Evolutionary conservation across 495 filamentous ascomycete genomes (phyloP).

Genomic region (Pyrenula aspistea): DNA sequence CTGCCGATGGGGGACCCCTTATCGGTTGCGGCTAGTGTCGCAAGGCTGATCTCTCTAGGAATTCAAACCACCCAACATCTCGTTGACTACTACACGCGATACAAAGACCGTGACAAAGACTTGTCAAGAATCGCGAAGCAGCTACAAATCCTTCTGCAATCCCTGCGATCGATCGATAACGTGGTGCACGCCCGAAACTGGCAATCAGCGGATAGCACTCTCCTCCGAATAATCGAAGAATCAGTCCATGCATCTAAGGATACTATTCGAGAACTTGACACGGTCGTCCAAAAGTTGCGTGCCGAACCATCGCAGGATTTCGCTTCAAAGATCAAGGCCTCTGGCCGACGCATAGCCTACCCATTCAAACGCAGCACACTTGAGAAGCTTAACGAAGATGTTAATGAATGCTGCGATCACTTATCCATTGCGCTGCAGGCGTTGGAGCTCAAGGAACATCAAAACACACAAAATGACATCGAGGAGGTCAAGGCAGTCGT

Average conservation of each 20-base stretch:
- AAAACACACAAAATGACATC: constrained; percentile 8
- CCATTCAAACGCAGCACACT: constrained; percentile 22
- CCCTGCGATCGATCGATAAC: constrained; percentile 10
- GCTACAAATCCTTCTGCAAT: constrained; percentile 10
- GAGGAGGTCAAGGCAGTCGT: constrained; percentile 8
- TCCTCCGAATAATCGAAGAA: constrained; percentile 12
- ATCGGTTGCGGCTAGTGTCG: constrained; percentile 16
- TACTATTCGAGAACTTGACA: constrained; percentile 17
- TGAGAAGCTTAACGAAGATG: constrained; percentile 20
- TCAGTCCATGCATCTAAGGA: constrained; percentile 11
- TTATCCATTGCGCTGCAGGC: constrained; percentile 16
- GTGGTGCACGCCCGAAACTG: constrained; percentile 10
- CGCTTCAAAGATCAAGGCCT: constrained; percentile 4
- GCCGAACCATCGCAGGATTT: constrained; percentile 2
- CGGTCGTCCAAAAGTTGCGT: constrained; percentile 13
- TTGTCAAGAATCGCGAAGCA: constrained; percentile 6
- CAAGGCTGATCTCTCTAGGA: constrained; percentile 18
- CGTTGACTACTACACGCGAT: constrained; percentile 14
- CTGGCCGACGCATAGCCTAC: constrained; percentile 13
- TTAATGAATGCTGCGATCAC: constrained; percentile 15
- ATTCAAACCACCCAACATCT: constrained; percentile 16
- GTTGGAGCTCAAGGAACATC: constrained; percentile 13
- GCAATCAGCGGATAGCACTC: constrained; percentile 8
- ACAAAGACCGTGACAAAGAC: constrained; percentile 11
- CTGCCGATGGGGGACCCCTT: constrained; percentile 21